Percentiles rank a stretch among this genome's conserved stretches.
phyloP scores from a whole-genome alignment of 352 stramenopile genomes.

The Globisporangium spinosum region DNA sequence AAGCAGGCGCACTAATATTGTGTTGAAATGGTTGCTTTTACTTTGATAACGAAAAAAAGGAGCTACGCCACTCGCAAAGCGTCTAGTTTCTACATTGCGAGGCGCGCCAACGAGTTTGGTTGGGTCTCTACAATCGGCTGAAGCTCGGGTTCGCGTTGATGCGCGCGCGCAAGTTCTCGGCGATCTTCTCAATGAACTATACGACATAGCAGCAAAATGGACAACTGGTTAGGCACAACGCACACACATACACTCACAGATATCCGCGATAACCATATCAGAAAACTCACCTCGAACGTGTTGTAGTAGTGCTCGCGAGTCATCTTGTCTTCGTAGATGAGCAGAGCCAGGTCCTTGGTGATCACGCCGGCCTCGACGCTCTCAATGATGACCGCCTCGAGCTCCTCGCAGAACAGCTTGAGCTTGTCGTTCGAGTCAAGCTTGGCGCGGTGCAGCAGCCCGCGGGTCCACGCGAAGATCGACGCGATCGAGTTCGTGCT shows the following conservation, averaged over 20 bases:
- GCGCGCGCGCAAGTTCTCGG: slow-evolving; percentile 40
- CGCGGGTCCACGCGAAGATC: slow-evolving; percentile 89
- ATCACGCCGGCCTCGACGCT: slow-evolving; percentile 82
- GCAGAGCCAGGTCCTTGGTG: slow-evolving; percentile 87
- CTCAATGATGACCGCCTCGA: slow-evolving; percentile 74
- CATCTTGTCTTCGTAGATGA: slow-evolving; percentile 71
- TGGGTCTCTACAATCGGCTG: slow-evolving; percentile 25
- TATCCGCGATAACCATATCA: not conserved
- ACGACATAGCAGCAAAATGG: slow-evolving; percentile 4
- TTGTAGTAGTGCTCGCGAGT: slow-evolving; percentile 81
- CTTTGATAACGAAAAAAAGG: not conserved
- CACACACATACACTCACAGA: not conserved
- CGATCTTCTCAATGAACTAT: slow-evolving; percentile 53
- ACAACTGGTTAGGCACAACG: not conserved
- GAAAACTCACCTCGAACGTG: slow-evolving; percentile 39
- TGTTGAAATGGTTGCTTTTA: not conserved
- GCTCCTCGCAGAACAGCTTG: slow-evolving; percentile 62
- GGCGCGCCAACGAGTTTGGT: not conserved
- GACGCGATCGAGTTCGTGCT: slow-evolving; percentile 87
- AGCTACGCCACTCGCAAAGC: not conserved
- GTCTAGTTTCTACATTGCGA: slow-evolving; percentile 3
- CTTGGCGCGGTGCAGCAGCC: slow-evolving; percentile 79
- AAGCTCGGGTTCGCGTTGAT: slow-evolving; percentile 37
- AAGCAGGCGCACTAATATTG: too few species aligned
- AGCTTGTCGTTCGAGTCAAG: slow-evolving; percentile 81